Evolutionary conservation across 2,329 filamentous ascomycete species (phyloP).

Genomic region (Triangularia setosa): DNA sequence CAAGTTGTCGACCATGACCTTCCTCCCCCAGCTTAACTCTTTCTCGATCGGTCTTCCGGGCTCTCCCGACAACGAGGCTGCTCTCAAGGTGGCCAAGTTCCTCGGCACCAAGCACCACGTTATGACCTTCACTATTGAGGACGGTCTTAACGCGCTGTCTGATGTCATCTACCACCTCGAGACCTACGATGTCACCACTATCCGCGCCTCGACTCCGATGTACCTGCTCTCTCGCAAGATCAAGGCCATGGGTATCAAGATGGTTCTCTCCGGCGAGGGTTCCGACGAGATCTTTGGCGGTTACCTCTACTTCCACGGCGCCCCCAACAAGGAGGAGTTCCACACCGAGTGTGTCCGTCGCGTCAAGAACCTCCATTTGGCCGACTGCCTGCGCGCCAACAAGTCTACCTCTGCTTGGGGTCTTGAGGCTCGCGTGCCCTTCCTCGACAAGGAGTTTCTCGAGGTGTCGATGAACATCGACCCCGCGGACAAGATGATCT

Average conservation of each 20-base stretch:
- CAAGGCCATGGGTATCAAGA: slow-evolving; percentile 99
- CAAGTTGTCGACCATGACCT: slow-evolving; percentile 82
- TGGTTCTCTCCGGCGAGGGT: slow-evolving; percentile 96
- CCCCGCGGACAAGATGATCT: slow-evolving; percentile 94
- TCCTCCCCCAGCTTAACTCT: slow-evolving; percentile 92
- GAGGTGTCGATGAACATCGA: slow-evolving; percentile 92
- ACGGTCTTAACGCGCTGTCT: slow-evolving; percentile 91
- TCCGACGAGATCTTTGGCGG: slow-evolving; percentile 98
- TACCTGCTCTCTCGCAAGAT: slow-evolving; percentile 97
- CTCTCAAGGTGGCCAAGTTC: slow-evolving; percentile 90
- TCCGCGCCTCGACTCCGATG: slow-evolving; percentile 97
- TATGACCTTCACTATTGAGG: slow-evolving; percentile 97
- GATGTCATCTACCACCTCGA: slow-evolving; percentile 99
- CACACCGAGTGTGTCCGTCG: slow-evolving; percentile 91
- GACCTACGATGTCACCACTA: slow-evolving; percentile 96
- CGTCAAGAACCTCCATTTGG: slow-evolving; percentile 92
- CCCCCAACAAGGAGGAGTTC: slow-evolving; percentile 86
- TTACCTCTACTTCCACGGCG: slow-evolving; percentile 97
- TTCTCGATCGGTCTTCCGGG: slow-evolving; percentile 96
- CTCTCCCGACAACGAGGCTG: slow-evolving; percentile 88
- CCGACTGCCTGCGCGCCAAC: slow-evolving; percentile 97
- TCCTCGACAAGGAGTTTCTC: slow-evolving; percentile 96
- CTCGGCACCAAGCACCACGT: slow-evolving; percentile 96
- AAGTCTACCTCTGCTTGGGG: slow-evolving; percentile 99
- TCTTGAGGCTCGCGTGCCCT: slow-evolving; percentile 93